Base-by-base conservation (phyloP, 352 stramenopile genomes). In the Phytophthora tentaculata region DNA sequence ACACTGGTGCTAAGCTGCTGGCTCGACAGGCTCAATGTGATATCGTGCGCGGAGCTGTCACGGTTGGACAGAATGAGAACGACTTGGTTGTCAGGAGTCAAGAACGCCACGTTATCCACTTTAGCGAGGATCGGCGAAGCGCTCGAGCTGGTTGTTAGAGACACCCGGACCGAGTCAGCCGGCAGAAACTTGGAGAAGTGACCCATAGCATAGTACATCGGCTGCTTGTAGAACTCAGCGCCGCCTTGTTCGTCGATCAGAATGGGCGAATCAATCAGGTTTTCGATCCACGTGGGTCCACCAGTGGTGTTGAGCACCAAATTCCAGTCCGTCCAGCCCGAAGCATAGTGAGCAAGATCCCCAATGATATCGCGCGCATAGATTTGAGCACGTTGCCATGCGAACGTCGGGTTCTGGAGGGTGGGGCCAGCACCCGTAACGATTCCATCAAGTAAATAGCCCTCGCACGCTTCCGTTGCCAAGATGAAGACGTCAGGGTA, bases 241-340 rank as follows among this genome's bases (percentile, higher is more conserved):
- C 79, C 76, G 17, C 67, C 63, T 35, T 77, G 62, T 60, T 92
- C 79, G 52, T 91, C 81, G 0, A 91, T 69, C 22, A 96, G 53
- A 58, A 96, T 91, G 0, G 88, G 85, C 14, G 86, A 71, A 44
- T 96, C 89, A 20, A 90, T 72, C 6, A 74, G 20, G 61, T 96
- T 95, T 23, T 72, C 54, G 20, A 80, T 69, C 81, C 90, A 94
- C 41, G 84, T 94, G 5, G 92, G 92, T 0, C 90, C 92, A 43
- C 83, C 83, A 9, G 56, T 76, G 29, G 71, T 82, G 71, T 92
- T 79, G n/a, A 98, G 80, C 56, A 84, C 70, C 28, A 97, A 53
- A 63, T 97, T 97, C 88, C 90, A 97, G 76, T 97, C 88, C 26
- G 74, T 92, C 89, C 90, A 98, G 14, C 86, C 88, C 2, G 73